phyloP scores from a whole-genome alignment of 140 eudicot species.

The Oenanthe javanica region DNA sequence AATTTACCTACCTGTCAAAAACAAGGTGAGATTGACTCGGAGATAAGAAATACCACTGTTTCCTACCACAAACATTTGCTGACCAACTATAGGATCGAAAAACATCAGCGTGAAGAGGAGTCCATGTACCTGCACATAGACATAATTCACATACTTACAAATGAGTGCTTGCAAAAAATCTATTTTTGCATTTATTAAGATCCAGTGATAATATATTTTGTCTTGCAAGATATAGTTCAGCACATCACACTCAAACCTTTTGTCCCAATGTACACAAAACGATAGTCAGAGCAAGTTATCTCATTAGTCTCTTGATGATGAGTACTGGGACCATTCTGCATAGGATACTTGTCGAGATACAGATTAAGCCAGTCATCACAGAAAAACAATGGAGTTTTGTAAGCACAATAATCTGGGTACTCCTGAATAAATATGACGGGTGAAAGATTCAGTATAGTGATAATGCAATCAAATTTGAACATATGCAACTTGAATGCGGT shows the following conservation, averaged over 20 bases:
- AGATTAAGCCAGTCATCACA: slow-evolving; percentile 91
- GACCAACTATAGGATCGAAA: slow-evolving; percentile 98
- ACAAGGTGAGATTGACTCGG: slow-evolving; percentile 68
- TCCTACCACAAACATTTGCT: slow-evolving; percentile 85
- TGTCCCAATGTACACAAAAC: slow-evolving; percentile 94
- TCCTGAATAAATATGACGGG: slow-evolving; percentile 46
- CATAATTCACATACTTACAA: neutral
- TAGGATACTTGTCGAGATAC: slow-evolving; percentile 73
- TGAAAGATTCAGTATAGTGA: neutral
- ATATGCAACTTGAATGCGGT: neutral
- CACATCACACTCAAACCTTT: slow-evolving; percentile 54
- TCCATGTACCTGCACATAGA: slow-evolving; percentile 79
- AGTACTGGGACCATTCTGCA: slow-evolving; percentile 53
- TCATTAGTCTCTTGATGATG: slow-evolving; percentile 37
- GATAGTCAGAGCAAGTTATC: slow-evolving; percentile 84
- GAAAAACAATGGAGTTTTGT: slow-evolving; percentile 59
- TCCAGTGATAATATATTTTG: neutral
- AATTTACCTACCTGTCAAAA: slow-evolving; percentile 61
- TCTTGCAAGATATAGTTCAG: slow-evolving; percentile 30
- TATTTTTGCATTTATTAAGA: slow-evolving; percentile 6
- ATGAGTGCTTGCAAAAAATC: neutral
- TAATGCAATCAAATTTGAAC: neutral
- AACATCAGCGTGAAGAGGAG: slow-evolving; percentile 95
- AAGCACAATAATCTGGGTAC: slow-evolving; percentile 80
- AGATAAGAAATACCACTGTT: slow-evolving; percentile 73